Base-by-base conservation (phyloP, 2,329 filamentous ascomycete species). In the Huntiella decipiens region DNA sequence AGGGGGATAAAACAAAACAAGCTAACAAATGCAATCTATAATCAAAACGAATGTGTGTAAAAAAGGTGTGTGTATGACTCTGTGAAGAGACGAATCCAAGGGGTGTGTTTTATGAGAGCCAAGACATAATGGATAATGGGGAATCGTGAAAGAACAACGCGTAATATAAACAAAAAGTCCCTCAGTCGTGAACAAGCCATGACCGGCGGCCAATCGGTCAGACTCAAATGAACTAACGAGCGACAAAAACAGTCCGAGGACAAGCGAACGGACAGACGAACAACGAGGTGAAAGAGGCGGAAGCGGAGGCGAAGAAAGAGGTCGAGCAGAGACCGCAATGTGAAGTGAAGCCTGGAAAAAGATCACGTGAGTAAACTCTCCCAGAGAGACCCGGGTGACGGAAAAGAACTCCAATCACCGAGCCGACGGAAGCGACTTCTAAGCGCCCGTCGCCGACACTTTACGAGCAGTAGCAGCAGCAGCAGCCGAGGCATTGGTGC, bases 381-480 rank as follows among this genome's bases (percentile, higher is more conserved):
- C n/a, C 5, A 28, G 38, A 28, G 6, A 31, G 6, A 31, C 19
- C 22, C 32, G 16, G 4, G n/a, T 47, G 11, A 51, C 53, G 47
- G 48, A 52, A 51, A 53, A 50, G 53, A 50, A 19, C 1, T 4
- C 50, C 47, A 49, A 48, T 19, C 46, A 50, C 50, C 46, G 46
- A 42, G 32, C 47, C 44, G 49, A 46, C 40, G 33, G 50, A 42
- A 52, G 51, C 46, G 46, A 48, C 47, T 49, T 52, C 59, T 62
- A 63, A 49, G 59, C 58, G 44, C 62, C 48, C 16, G 48, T 50
- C 13, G 48, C 68, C 43, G 70, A 73, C 47, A 74, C 66, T 61
- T 75, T 76, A 50, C 72, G 65, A 35, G 63, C 64, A 17, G 66
- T 62, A 5, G 68, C 62, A 19, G 61, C 57, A 49, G 62, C 62